Evolutionary conservation across 2,329 filamentous ascomycete species (phyloP).

Genomic region (Mollisiaceae sp.): DNA sequence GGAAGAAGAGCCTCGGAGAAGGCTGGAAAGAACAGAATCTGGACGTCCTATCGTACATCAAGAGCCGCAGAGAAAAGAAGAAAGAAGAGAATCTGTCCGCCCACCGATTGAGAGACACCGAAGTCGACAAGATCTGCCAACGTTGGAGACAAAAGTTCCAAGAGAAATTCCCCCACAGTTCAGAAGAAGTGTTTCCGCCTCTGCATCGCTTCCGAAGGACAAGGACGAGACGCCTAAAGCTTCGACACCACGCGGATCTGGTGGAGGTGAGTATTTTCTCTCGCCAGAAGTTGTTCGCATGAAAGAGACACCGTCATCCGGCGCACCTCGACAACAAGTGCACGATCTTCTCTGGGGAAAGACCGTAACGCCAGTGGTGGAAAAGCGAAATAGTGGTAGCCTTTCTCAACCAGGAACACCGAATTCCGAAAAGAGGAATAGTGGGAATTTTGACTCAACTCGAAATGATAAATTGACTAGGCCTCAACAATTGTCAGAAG

Average conservation of each 20-base stretch:
- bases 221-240: constrained; percentile 40
- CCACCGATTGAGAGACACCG: constrained; percentile 31
- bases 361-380: constrained; percentile 37
- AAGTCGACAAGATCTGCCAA: constrained; percentile 42
- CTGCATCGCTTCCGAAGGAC: constrained; percentile 29
- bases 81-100: constrained; percentile 13
- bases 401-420: constrained; percentile 32
- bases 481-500: constrained; percentile 35
- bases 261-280: constrained; percentile 47
- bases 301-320: constrained; percentile 41
- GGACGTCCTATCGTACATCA: constrained; percentile 2
- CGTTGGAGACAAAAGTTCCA: constrained; percentile 41
- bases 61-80: constrained; percentile 17
- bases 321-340: constrained; percentile 42
- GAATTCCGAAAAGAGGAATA: constrained; percentile 30
- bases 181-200: constrained; percentile 40
- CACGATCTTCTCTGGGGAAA: constrained; percentile 43
- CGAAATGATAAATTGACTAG: constrained; percentile 35
- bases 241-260: constrained; percentile 34
- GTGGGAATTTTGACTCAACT: constrained; percentile 30
- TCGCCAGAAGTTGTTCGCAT: constrained; percentile 51
- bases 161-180: constrained; percentile 40
- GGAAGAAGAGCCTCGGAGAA: constrained; percentile 16
- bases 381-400: constrained; percentile 37
- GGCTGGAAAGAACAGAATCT: constrained; percentile 16